Evolutionary conservation across 768 basidiomycete genomes (phyloP), one percentile per base, ranked within the genome.

Genomic region (Mrakia gelida): DNA sequence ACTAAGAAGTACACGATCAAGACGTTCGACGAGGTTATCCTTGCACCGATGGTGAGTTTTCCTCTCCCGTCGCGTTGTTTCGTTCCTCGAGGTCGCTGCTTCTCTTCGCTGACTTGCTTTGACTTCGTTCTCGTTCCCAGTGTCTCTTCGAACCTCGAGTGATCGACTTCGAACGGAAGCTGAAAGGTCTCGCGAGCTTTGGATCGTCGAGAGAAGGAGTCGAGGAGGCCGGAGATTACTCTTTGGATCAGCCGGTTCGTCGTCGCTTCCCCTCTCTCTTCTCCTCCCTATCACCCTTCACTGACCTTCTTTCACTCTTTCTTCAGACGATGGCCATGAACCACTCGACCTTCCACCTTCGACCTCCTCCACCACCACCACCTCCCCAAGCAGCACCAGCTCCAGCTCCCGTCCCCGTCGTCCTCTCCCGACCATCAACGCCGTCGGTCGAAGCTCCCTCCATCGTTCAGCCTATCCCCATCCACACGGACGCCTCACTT

Each of bases 11-110:
- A 95, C 83, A 91, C 90, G 38, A 86, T 97, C 63, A 90, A 94
- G 38, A 91, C 93, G 2, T 98, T 97, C 82, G 96, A 98, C 82
- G 97, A 99, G 84, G 91, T 92, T 73, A 95, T 97, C 78, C 86
- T 98, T 45, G 94, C 95, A 0, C 93, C 96, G 3, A 93, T 96
- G 91, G 97, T 95, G 81, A 80, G 88, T 85, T 16, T 65, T 18
- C 28, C 13, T 28, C n/a, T 49, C 28, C 5, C 38, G 16, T 18
- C 45, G 65, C 52, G 45, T 34, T 3, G 70, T 45, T 7, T 34
- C 34, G 7, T n/a, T 26, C n/a, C n/a, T n/a, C n/a, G n/a, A n/a
- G n/a, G n/a, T n/a, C 28, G 21, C 63, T 28, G 26, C 18, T 56
- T 68, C 52, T 38, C 26, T 38, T 32, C 28, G 26, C 32, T 65